phyloP scores from a whole-genome alignment of 176 grass and related monocot species.

The Oryza australiensis region DNA sequence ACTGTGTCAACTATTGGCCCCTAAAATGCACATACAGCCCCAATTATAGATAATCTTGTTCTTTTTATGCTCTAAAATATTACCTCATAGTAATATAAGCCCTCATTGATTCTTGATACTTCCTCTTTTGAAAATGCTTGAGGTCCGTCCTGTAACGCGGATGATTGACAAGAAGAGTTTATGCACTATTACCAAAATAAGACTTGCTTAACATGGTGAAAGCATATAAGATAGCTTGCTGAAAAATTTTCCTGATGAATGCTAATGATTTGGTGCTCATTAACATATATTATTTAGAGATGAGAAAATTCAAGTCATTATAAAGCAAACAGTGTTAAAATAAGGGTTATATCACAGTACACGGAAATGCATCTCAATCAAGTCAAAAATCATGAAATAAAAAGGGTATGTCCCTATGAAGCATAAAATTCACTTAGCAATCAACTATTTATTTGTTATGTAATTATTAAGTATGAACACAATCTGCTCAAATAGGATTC shows the following conservation, averaged over 20 bases:
- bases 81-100: slow-evolving; percentile 89
- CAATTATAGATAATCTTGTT: slow-evolving; percentile 24
- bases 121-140: slow-evolving; percentile 79
- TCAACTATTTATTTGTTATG: background rate
- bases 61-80: slow-evolving; percentile 34
- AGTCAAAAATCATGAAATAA: slow-evolving; percentile 8
- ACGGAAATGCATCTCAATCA: slow-evolving; percentile 23
- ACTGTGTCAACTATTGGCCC: background rate
- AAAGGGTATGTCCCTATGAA: background rate
- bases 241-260: background rate
- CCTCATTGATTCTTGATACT: slow-evolving; percentile 80
- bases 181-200: slow-evolving; percentile 16
- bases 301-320: background rate
- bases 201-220: background rate
- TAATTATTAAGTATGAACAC: background rate
- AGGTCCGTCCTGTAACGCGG: slow-evolving; percentile 52
- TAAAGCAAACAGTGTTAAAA: slow-evolving; percentile 3
- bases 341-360: background rate
- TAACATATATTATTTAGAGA: background rate
- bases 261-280: background rate
- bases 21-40: background rate
- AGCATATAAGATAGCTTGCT: background rate
- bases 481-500: background rate
- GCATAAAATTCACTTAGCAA: background rate
- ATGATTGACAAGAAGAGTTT: slow-evolving; percentile 31